A percentile compares a stretch with the other conserved stretches of the same genome.
Conservation (phyloP, 78 protist species). For the Dictyostelium purpureum region DNA sequence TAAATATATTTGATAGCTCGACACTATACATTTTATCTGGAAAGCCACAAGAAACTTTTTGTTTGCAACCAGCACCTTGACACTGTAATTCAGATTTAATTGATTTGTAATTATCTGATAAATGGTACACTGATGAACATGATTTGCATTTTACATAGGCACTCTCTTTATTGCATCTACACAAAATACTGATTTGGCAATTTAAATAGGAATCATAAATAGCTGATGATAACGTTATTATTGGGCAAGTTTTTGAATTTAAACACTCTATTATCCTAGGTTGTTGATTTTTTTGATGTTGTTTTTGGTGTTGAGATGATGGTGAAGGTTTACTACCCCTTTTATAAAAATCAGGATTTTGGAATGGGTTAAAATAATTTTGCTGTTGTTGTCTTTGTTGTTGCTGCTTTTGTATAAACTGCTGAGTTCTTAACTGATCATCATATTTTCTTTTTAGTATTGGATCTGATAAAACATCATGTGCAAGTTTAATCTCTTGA, state of each 20-base stretch:
- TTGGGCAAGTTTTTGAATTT: not conserved
- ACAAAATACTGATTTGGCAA: not conserved
- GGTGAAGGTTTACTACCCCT: not conserved
- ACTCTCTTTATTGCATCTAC: not conserved
- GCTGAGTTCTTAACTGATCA: not conserved
- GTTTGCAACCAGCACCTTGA: not conserved
- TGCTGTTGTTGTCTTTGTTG: not conserved
- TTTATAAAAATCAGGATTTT: not conserved
- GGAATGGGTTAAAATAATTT: not conserved
- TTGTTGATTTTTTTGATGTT: not conserved
- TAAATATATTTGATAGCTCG: not conserved
- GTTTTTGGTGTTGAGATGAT: not conserved
- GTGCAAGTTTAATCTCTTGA: slow-evolving; percentile 19
- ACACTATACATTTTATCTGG: not conserved
- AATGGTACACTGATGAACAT: not conserved
- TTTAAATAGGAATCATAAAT: not conserved
- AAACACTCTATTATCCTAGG: not conserved
- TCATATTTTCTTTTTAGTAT: not conserved
- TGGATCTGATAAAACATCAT: not conserved
- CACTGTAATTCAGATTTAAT: not conserved
- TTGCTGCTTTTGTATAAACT: not conserved
- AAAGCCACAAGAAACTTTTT: not conserved
- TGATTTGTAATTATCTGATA: not conserved
- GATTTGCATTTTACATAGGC: not conserved
- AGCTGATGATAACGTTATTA: not conserved